Conservation (phyloP, 495 filamentous ascomycete species). For the Talaromyces stipitatus region DNA sequence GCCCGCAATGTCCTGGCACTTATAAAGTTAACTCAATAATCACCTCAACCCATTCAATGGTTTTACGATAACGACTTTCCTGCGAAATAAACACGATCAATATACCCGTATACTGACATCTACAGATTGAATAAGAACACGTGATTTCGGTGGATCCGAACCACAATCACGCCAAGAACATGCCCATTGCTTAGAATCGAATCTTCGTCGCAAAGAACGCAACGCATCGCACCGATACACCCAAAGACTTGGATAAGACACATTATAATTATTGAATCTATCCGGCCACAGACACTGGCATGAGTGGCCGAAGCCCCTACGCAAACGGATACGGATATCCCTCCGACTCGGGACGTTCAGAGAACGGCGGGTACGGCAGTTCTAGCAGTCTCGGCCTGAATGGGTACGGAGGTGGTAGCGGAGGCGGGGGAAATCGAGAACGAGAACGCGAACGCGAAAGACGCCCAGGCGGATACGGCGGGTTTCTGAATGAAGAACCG, state of each 20-base stretch:
- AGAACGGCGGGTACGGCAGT: conserved; percentile 19
- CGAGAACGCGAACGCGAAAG: conserved; percentile 18
- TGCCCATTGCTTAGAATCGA: background rate
- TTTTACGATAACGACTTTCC: background rate
- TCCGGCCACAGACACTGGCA: conserved; percentile 15
- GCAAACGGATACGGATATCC: conserved; percentile 36
- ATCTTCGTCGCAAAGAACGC: background rate
- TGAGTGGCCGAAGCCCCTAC: conserved; percentile 37
- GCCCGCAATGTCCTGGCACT: background rate
- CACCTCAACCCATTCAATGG: background rate
- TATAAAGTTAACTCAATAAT: background rate
- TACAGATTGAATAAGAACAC: background rate
- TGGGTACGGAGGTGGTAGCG: conserved; percentile 28
- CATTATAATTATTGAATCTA: background rate
- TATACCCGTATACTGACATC: background rate
- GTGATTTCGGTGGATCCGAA: background rate
- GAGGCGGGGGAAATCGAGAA: conserved; percentile 19
- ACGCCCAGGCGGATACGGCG: conserved; percentile 39
- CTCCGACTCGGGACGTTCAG: conserved; percentile 26
- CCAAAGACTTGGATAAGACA: background rate
- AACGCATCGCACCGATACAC: background rate
- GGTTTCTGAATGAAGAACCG: conserved; percentile 31
- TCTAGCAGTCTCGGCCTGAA: conserved; percentile 19
- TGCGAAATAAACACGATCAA: background rate
- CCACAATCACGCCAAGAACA: background rate